Evolutionary conservation across 2,329 filamentous ascomycete genomes (phyloP).

Genomic region (Aspergillus proliferans): DNA sequence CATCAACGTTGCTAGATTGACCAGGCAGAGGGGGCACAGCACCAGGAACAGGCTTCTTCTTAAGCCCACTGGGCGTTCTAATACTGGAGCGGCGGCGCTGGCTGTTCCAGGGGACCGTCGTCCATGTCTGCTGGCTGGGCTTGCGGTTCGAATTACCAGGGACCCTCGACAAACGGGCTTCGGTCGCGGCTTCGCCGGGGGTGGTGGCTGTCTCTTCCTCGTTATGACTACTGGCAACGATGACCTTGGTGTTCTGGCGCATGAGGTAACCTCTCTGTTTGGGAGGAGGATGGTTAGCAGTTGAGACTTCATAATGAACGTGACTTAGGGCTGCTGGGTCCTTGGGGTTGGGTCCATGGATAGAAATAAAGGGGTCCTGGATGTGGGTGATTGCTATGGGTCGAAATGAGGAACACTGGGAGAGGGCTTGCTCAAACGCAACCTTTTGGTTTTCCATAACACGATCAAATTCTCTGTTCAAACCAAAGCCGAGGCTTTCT

Average conservation of each 20-base stretch:
- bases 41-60: conserved; percentile 57
- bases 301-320: conserved; percentile 18
- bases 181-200: conserved; percentile 18
- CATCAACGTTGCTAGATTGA: conserved; percentile 70
- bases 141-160: conserved; percentile 69
- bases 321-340: conserved; percentile 6
- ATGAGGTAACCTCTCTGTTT: conserved; percentile 96
- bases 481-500: conserved; percentile 69
- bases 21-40: conserved; percentile 78
- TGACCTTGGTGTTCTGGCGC: conserved; percentile 96
- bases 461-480: conserved; percentile 88
- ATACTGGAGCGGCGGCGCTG: conserved; percentile 64
- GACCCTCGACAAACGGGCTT: conserved; percentile 49
- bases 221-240: conserved; percentile 75
- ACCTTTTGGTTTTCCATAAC: conserved; percentile 98
- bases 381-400: conserved; percentile 5
- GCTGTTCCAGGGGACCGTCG: conserved; percentile 93
- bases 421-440: conserved; percentile 48
- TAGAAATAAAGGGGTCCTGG: conserved; percentile 5
- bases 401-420: conserved; percentile 23
- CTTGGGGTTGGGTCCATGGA: conserved; percentile 14
- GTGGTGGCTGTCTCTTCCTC: conserved; percentile 45
- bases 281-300: conserved; percentile 59
- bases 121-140: conserved; percentile 82
- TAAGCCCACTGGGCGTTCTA: conserved; percentile 51